A percentile compares a stretch with the other conserved stretches of the same genome.
Conservation (phyloP, 2,329 filamentous ascomycete genomes). For the Aureobasidium uvarum region DNA sequence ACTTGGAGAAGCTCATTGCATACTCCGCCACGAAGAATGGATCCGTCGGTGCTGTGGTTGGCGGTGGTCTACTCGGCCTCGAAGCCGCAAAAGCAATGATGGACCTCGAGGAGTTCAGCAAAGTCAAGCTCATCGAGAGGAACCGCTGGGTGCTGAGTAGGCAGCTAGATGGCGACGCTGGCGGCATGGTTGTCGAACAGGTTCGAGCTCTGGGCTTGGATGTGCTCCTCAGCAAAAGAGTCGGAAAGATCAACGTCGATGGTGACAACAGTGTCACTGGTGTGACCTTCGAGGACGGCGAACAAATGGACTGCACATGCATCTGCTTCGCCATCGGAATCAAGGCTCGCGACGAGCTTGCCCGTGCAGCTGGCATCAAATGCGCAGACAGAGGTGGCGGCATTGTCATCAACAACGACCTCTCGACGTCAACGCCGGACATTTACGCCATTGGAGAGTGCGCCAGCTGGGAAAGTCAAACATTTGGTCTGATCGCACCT, state of each 20-base stretch:
- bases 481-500: slow-evolving; percentile 83
- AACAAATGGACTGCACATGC: slow-evolving; percentile 71
- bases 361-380: slow-evolving; percentile 65
- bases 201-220: slow-evolving; percentile 76
- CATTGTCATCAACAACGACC: slow-evolving; percentile 65
- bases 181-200: slow-evolving; percentile 76
- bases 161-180: slow-evolving; percentile 79
- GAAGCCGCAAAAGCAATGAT: slow-evolving; percentile 93
- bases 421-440: slow-evolving; percentile 68
- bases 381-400: slow-evolving; percentile 72
- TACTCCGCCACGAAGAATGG: slow-evolving; percentile 67
- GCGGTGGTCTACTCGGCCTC: slow-evolving; percentile 78
- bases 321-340: slow-evolving; percentile 92
- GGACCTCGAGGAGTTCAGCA: slow-evolving; percentile 70
- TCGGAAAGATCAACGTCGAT: slow-evolving; percentile 68
- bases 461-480: slow-evolving; percentile 83
- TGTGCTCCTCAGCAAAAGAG: slow-evolving; percentile 72
- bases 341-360: slow-evolving; percentile 74
- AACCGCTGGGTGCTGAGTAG: slow-evolving; percentile 79
- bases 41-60: slow-evolving; percentile 71
- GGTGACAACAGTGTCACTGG: slow-evolving; percentile 67
- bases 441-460: slow-evolving; percentile 91
- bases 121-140: slow-evolving; percentile 76
- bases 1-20: slow-evolving; percentile 71
- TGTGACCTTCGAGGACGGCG: slow-evolving; percentile 76